A percentile compares a stretch with the other conserved stretches of the same genome.
Evolutionary conservation across 257 asterid genomes (phyloP).

Genomic region (Salvia rosmarinus): DNA sequence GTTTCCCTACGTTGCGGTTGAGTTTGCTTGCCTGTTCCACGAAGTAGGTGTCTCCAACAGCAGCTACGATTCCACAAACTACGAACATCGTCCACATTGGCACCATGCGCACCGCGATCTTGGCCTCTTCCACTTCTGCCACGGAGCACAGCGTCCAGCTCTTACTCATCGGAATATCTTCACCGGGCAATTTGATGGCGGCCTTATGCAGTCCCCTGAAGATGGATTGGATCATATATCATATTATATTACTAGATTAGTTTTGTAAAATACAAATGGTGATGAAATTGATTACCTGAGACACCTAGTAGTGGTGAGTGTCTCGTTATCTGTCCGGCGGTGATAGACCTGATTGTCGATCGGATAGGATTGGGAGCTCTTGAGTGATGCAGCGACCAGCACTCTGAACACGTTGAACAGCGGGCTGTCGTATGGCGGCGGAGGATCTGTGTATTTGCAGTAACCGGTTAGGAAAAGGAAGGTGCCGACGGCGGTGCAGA

Average conservation of each 20-base stretch:
- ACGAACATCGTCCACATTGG: conserved; percentile 53
- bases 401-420: background rate
- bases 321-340: background rate
- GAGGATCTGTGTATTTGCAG: background rate
- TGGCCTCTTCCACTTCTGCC: conserved; percentile 39
- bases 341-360: background rate
- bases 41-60: conserved; percentile 49
- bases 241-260: too few species aligned
- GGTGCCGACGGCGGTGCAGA: conserved; percentile 10
- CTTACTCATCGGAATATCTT: background rate
- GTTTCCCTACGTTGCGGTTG: conserved; percentile 38
- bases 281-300: background rate
- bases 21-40: conserved; percentile 47
- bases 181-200: conserved; percentile 36
- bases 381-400: background rate
- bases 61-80: conserved; percentile 44
- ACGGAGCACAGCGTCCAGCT: conserved; percentile 33
- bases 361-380: background rate
- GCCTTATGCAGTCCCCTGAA: conserved; percentile 69
- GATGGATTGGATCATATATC: background rate
- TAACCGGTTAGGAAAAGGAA: background rate
- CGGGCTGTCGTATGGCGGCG: background rate
- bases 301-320: background rate
- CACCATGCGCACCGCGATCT: conserved; percentile 36
- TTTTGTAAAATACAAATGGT: too few species aligned